Conservation (phyloP, 176 grass and related monocot species). For the Raddia distichophylla region DNA sequence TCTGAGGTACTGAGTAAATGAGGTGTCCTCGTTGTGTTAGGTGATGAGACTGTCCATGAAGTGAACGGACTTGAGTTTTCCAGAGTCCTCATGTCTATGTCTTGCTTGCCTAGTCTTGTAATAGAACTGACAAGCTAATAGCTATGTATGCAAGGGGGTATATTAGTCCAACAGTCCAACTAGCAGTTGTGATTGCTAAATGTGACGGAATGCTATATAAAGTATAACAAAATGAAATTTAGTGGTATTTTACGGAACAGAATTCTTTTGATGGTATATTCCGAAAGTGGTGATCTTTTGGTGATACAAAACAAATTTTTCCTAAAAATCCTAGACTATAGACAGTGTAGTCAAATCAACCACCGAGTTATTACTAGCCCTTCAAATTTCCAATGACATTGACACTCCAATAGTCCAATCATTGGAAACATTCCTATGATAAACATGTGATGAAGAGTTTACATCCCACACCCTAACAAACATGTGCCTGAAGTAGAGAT, state of each 20-base stretch:
- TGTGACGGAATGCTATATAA: too few species aligned
- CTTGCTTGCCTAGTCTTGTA: constrained; percentile 24
- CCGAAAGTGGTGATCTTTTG: too few species aligned
- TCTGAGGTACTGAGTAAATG: not conserved
- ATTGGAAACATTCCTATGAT: not conserved
- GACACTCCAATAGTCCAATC: not conserved
- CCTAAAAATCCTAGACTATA: not conserved
- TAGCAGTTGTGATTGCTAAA: too few species aligned
- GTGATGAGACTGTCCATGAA: constrained; percentile 28
- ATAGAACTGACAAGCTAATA: not conserved
- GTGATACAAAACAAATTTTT: too few species aligned
- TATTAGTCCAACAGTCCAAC: too few species aligned
- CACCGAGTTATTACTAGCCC: not conserved
- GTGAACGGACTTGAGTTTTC: constrained; percentile 57
- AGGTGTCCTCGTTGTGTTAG: not conserved
- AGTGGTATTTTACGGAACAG: too few species aligned
- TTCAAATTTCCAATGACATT: not conserved
- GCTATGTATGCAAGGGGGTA: too few species aligned
- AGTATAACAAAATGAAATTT: too few species aligned
- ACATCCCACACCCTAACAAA: not conserved
- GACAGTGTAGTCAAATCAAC: not conserved
- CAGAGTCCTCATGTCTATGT: constrained; percentile 47
- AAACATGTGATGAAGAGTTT: not conserved
- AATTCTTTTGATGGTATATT: too few species aligned
- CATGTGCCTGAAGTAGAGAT: not conserved